phyloP scores from a whole-genome alignment of 2,329 filamentous ascomycete genomes.

The Calonectria naviculata region DNA sequence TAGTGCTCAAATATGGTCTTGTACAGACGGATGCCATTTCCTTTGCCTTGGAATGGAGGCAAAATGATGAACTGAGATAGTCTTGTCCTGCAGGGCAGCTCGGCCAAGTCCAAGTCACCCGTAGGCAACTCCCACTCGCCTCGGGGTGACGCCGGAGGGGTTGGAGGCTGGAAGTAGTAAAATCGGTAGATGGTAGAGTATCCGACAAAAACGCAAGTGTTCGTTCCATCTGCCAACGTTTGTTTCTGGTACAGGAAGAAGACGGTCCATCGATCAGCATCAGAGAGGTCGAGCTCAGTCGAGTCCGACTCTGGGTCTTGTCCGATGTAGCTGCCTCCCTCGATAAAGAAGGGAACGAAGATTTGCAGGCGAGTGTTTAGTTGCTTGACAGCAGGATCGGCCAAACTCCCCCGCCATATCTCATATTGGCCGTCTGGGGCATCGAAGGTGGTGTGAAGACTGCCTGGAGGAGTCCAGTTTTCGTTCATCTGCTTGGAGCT shows the following conservation, averaged over 20 bases:
- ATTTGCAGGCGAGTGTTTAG: slow-evolving; percentile 86
- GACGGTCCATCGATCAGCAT: slow-evolving; percentile 89
- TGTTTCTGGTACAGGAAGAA: slow-evolving; percentile 85
- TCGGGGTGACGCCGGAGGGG: slow-evolving; percentile 54
- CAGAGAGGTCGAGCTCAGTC: slow-evolving; percentile 74
- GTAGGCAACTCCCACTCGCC: slow-evolving; percentile 57
- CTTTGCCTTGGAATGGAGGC: slow-evolving; percentile 84
- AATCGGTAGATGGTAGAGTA: slow-evolving; percentile 93
- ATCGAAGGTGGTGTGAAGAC: slow-evolving; percentile 73
- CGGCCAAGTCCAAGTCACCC: slow-evolving; percentile 61
- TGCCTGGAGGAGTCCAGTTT: slow-evolving; percentile 79
- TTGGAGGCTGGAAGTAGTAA: slow-evolving; percentile 70
- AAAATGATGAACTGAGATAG: slow-evolving; percentile 95
- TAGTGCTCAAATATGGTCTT: slow-evolving; percentile 79
- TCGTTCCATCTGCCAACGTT: slow-evolving; percentile 50
- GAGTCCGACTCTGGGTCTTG: slow-evolving; percentile 60
- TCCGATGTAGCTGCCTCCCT: slow-evolving; percentile 84
- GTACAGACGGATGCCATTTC: slow-evolving; percentile 85
- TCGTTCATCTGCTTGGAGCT: slow-evolving; percentile 59
- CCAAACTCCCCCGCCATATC: slow-evolving; percentile 83
- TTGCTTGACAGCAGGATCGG: slow-evolving; percentile 74
- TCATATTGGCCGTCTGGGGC: slow-evolving; percentile 76
- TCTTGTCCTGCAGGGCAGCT: slow-evolving; percentile 80
- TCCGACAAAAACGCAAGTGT: slow-evolving; percentile 84
- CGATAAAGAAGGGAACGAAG: slow-evolving; percentile 87